phyloP scores from a whole-genome alignment of 2,329 filamentous ascomycete species.

The Cladosporium sp. region DNA sequence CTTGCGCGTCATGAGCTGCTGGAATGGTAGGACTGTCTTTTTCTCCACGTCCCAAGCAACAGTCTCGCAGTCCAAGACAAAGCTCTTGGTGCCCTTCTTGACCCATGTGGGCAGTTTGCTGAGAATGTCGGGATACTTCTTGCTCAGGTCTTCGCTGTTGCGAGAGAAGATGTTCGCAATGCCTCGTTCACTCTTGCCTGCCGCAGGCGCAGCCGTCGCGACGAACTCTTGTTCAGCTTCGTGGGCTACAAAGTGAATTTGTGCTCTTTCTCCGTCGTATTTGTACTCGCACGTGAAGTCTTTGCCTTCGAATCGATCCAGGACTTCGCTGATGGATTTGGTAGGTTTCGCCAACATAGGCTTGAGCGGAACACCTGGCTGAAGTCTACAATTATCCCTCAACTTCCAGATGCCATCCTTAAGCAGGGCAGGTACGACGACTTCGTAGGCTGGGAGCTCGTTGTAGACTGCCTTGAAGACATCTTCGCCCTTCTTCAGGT shows the following conservation, averaged over 20 bases:
- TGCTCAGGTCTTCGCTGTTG: conserved; percentile 94
- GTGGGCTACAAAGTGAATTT: conserved; percentile 93
- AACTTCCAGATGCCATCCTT: conserved; percentile 81
- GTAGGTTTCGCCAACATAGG: conserved; percentile 98
- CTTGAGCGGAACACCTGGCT: conserved; percentile 90
- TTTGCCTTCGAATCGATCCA: conserved; percentile 93
- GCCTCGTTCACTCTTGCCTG: conserved; percentile 65
- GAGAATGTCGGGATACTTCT: conserved; percentile 96
- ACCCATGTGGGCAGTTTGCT: conserved; percentile 85
- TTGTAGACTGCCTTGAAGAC: conserved; percentile 82
- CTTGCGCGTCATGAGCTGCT: conserved; percentile 97
- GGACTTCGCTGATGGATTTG: conserved; percentile 94
- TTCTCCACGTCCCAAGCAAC: conserved; percentile 93
- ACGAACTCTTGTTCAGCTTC: conserved; percentile 68
- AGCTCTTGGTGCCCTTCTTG: conserved; percentile 83
- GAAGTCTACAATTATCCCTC: conserved; percentile 80
- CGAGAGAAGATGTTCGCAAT: conserved; percentile 92
- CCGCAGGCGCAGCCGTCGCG: conserved; percentile 52
- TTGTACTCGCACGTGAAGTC: conserved; percentile 99
- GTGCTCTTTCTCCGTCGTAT: conserved; percentile 96
- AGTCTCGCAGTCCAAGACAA: conserved; percentile 97
- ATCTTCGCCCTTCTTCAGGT: conserved; percentile 77
- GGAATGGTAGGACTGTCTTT: conserved; percentile 95
- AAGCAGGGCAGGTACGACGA: conserved; percentile 86
- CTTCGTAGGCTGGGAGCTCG: conserved; percentile 90